These are phyloP conservation scores for Cymbopogon flexuosus DNA, from an alignment of 202 grass and related monocot genomes.

Conservation along the genomic window DNA sequence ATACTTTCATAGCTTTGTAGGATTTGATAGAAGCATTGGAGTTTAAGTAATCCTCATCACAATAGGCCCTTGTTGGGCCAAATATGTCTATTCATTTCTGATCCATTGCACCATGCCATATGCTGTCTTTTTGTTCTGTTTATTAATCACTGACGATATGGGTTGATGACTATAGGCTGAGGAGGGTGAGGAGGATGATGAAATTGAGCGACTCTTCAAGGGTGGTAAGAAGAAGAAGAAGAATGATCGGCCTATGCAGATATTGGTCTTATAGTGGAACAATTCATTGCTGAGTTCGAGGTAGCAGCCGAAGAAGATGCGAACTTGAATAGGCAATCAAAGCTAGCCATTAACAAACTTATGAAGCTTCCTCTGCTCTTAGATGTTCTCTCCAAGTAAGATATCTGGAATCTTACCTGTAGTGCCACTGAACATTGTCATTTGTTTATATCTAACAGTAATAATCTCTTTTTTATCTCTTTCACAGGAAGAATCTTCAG, in stretches of 20 bases:
- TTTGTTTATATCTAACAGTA: conserved; percentile 2
- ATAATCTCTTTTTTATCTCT: conserved; percentile 29
- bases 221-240: conserved; percentile 87
- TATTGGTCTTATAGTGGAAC: conserved; percentile 87
- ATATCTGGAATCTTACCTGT: neutral
- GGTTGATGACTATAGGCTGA: conserved; percentile 53
- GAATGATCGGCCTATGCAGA: conserved; percentile 73
- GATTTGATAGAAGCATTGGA: neutral
- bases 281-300: conserved; percentile 92
- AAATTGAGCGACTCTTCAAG: conserved; percentile 79
- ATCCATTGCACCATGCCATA: neutral
- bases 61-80: neutral
- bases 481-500: conserved; percentile 83
- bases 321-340: conserved; percentile 82
- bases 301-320: conserved; percentile 94
- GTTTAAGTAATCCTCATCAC: neutral
- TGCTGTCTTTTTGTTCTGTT: neutral
- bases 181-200: conserved; percentile 82
- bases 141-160: neutral
- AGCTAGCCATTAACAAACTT: conserved; percentile 95
- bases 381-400: conserved; percentile 97
- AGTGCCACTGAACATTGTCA: neutral
- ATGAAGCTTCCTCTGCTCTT: conserved; percentile 86
- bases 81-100: neutral
- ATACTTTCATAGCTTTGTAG: neutral